Base-by-base conservation (phyloP, 306 rosid species). In the Acacia melanoxylon region DNA sequence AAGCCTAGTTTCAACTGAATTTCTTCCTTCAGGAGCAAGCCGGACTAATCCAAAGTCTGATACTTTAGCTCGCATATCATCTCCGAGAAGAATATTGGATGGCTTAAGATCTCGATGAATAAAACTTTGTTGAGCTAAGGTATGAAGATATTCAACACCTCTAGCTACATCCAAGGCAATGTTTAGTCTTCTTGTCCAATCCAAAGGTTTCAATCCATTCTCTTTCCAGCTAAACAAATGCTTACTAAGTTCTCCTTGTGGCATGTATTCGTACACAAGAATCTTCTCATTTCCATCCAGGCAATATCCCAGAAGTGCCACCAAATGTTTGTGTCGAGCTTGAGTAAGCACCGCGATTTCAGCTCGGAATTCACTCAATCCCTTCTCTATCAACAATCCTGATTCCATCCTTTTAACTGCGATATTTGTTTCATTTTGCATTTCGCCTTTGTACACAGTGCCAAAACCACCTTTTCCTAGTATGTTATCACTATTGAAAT, bases 381-480 rank as follows among this genome's bases (percentile, higher is more conserved):
- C 97, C 86, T 93, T 94, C 68, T 82, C 89, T 12, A 91, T 91
- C 84, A 84, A 83, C 25, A 91, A 89, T 66, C 82, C 92, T 68
- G 95, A 90, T 75, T 90, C 90, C 98, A 93, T 94, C 83, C 97
- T 87, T 82, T 94, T 94, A 74, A 94, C 97, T 54, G 98, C 98
- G 73, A 94, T 91, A 76, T 90, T 89, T 3, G 97, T 94, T 66
- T 97, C 97, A 76, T 91, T 97, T 25, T 86, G 92, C 68, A 94
- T 80, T 81, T 91, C 97, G 25, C 98, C 98, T 75, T 88, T 90
- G 72, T 94, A 94, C 77, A 95, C 98, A 74, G 91, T 92, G 29
- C 98, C 98, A 85, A 93, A 95, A 33, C 98, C 97, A 61, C 98
- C 98, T 76, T 97, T 88, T 4, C 98, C 98, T 80, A 91, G 79